Evolutionary conservation across 208 protist species (phyloP), one percentile per base, ranked within the genome.

Genomic region (Leishmania martiniquensis): DNA sequence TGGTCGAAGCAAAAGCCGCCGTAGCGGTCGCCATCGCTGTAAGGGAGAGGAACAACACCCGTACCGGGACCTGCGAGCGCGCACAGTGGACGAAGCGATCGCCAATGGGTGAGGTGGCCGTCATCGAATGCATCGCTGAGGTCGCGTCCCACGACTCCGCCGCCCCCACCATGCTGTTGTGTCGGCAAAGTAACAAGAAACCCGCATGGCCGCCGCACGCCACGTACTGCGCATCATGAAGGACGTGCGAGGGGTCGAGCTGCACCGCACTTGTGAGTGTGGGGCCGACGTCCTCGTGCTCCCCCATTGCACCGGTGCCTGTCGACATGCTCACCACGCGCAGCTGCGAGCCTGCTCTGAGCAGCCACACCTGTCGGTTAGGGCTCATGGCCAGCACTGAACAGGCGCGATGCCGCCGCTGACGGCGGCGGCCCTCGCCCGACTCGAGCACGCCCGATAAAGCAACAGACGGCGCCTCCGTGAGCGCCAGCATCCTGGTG

Each of bases 191-290:
- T 57, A 84, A 45, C 57, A 84, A 29, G 34, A 84, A 84, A 12
- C 80, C 80, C 4, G 68, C 60, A 34, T 84, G 80, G 1, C 75
- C 45, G 47, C 60, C 75, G 10, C 32, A 44, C 4, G 44, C 47
- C 59, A 84, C 70, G 70, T 75, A 84, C 80, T 80, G 75, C 13
- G 44, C 75, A 20, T 84, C 80, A 57, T 84, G 75, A 9, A 84
- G 17, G 7, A 25, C 29, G 17, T 74, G 15, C 7, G 45, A 32
- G 10, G 55, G 0, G 0, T 34, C 44, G 25, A 84, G 25, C 22
- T 67, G 42, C 49, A 80, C 80, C 20, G 59, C 60, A 20, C 29
- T 54, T 4, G 62, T 29, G 32, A 67, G 60, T 3, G 37, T 39
- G 12, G 17, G 4, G 10, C 0, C 39, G 32, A 7, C 63, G 39